Percentiles rank a stretch among this genome's conserved stretches.
Conservation (phyloP, 129 eudicot species). For the Flaveria sonorensis region DNA sequence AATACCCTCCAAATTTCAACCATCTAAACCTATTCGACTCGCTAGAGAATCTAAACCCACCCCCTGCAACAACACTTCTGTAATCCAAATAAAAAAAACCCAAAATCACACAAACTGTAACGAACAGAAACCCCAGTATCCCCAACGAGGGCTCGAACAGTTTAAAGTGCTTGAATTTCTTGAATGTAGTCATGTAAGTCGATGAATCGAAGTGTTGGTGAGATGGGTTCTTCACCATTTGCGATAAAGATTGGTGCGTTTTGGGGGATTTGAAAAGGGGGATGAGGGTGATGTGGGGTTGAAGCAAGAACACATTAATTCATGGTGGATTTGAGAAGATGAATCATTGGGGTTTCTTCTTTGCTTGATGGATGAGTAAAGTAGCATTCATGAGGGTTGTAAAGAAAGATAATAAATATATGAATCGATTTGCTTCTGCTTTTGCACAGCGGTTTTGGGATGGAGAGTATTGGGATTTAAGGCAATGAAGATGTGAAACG, state of each 20-base stretch:
- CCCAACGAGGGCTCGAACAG: conserved; percentile 76
- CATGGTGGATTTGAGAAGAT: conserved; percentile 19
- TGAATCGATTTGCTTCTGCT: conserved; percentile 20
- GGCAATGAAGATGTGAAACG: conserved; percentile 7
- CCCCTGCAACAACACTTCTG: conserved; percentile 52
- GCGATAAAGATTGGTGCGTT: conserved; percentile 20
- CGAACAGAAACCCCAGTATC: conserved; percentile 49
- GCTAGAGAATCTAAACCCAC: conserved; percentile 28
- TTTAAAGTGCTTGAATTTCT: conserved; percentile 58
- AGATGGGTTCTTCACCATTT: conserved; percentile 59
- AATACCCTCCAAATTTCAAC: conserved; percentile 40
- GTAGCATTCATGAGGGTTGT: conserved; percentile 40
- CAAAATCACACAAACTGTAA: conserved; percentile 49
- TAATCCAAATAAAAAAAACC: conserved; percentile 76
- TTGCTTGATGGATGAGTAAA: conserved; percentile 48
- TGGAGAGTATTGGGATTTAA: conserved; percentile 8
- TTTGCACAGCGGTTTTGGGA: conserved; percentile 23
- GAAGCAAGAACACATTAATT: conserved; percentile 32
- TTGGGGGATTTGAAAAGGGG: background rate
- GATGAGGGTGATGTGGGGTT: conserved; percentile 24
- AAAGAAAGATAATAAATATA: background rate
- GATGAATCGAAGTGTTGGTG: conserved; percentile 34
- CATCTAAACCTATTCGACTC: conserved; percentile 53
- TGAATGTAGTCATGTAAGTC: conserved; percentile 30
- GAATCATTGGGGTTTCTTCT: conserved; percentile 33